Evolutionary conservation across 192 early-diverging fungal genomes (phyloP), one percentile per base, ranked within the genome.

Genomic region (Pilaira anomala): DNA sequence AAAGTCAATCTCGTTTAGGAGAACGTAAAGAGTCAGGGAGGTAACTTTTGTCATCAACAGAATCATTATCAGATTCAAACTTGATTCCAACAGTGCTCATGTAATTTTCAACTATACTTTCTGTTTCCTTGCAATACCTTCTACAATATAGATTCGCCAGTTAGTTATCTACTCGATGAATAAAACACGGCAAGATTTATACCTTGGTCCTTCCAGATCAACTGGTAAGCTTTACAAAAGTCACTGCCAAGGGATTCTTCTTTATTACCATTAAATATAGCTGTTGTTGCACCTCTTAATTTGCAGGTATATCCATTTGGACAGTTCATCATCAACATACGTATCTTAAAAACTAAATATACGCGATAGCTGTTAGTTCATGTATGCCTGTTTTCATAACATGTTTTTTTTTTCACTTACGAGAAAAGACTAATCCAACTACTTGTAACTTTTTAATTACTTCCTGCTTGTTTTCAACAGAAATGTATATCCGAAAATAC

Each of bases 391-490:
- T 51, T 11, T 51, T 26, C 49, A 28, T 51, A 51, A 51, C 25
- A 51, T 51, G 24, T 48, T 51, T 51, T 18, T 48, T 51, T 51
- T 51, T 51, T 51, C 49, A 28, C 49, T 51, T 51, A 51, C 25
- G 24, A 51, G 11, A 51, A 26, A 51, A 51, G 49, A 51, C 25
- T 28, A 51, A 28, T 51, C 49, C 24, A 51, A 28, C 49, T 28
- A 28, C 33, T 6, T 6, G 33, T 36, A 6, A 36, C 5, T 36
- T 36, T 6, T 36, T 36, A 3, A 36, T 36, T 36, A 36, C 1
- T 36, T 36, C 1, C 4, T 6, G 33, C 5, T 36, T 36, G 5
- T 36, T 36, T 3, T 36, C 33, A 3, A 36, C 33, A 6, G 33
- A 36, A 36, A 0, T 36, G 11, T 9, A 36, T 36, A 36, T 9